Percentiles rank a stretch among this genome's conserved stretches.
phyloP scores from a whole-genome alignment of 2,329 filamentous ascomycete genomes.

The Dactylellina cionopaga region DNA sequence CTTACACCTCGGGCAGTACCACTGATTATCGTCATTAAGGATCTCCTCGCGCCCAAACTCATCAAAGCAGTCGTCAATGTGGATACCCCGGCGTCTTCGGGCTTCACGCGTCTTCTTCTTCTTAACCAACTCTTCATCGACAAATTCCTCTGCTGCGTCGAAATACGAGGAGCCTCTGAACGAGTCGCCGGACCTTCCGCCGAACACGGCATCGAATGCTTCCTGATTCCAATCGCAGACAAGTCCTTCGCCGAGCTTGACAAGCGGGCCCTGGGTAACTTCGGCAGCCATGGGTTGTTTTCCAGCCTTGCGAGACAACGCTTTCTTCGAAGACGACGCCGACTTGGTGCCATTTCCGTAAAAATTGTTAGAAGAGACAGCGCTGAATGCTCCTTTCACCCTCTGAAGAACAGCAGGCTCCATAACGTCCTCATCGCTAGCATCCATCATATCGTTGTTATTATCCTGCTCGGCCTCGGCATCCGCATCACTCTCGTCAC shows the following conservation, averaged over 20 bases:
- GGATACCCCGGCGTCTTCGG: conserved; percentile 79
- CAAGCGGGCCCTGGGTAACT: conserved; percentile 67
- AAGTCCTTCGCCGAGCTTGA: conserved; percentile 84
- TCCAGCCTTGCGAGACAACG: conserved; percentile 19
- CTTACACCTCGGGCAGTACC: conserved; percentile 97
- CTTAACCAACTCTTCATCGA: conserved; percentile 73
- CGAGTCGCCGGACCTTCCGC: conserved; percentile 59
- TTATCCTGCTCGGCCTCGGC: conserved; percentile 65
- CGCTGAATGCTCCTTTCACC: conserved; percentile 8
- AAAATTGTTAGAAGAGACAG: conserved; percentile 28
- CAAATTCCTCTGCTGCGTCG: conserved; percentile 60
- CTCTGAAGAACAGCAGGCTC: conserved; percentile 20
- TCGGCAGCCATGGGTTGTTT: conserved; percentile 14
- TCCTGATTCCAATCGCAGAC: conserved; percentile 84
- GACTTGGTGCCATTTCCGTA: conserved; percentile 34
- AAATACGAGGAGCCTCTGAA: conserved; percentile 53
- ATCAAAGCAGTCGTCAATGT: conserved; percentile 87
- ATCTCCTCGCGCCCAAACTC: conserved; percentile 96
- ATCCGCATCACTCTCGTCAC: conserved; percentile 58
- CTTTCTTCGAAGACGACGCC: conserved; percentile 15
- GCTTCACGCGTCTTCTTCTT: conserved; percentile 71
- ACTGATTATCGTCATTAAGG: conserved; percentile 92
- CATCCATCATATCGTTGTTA: conserved; percentile 60
- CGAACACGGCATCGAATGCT: conserved; percentile 77
- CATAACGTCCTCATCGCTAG: conserved; percentile 62